A percentile compares a stretch with the other conserved stretches of the same genome.
Conservation (phyloP, 2,329 filamentous ascomycete genomes). For the Colletotrichum tofieldiae region DNA sequence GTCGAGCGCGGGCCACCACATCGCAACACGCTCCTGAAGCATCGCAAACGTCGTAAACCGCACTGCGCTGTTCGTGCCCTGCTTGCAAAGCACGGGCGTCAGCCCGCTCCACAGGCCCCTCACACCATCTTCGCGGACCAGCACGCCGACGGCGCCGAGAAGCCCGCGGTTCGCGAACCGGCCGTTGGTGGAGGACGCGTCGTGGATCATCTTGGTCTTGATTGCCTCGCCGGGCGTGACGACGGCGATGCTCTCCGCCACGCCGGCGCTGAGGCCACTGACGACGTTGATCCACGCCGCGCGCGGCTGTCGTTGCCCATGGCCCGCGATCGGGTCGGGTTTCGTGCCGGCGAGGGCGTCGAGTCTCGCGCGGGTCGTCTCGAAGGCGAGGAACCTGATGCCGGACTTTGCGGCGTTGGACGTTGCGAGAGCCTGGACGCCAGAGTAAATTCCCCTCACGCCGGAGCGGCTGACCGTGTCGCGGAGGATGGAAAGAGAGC, state of each 20-base stretch:
- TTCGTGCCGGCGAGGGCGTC: background rate
- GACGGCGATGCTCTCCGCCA: constrained; percentile 18
- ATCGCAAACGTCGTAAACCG: constrained; percentile 30
- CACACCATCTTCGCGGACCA: constrained; percentile 17
- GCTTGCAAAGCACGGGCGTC: constrained; percentile 24
- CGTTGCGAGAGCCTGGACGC: constrained; percentile 16
- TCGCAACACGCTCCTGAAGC: constrained; percentile 20
- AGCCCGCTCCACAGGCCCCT: constrained; percentile 25
- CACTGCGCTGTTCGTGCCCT: constrained; percentile 31
- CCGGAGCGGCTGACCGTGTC: constrained; percentile 14
- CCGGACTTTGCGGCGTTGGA: constrained; percentile 24
- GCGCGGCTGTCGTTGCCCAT: background rate
- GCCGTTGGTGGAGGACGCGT: background rate
- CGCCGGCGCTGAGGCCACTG: constrained; percentile 26
- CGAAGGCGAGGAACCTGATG: constrained; percentile 21
- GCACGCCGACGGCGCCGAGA: constrained; percentile 4
- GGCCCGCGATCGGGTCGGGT: background rate
- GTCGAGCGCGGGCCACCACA: constrained; percentile 18
- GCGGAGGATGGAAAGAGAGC: constrained; percentile 17
- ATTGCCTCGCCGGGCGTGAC: constrained; percentile 28
- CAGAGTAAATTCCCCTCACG: constrained; percentile 15
- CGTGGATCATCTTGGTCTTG: constrained; percentile 30
- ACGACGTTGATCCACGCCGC: constrained; percentile 33
- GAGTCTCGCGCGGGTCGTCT: constrained; percentile 17
- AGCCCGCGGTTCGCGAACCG: constrained; percentile 14